Conservation (phyloP, 768 basidiomycete species). For the Kwoniella europaea region DNA sequence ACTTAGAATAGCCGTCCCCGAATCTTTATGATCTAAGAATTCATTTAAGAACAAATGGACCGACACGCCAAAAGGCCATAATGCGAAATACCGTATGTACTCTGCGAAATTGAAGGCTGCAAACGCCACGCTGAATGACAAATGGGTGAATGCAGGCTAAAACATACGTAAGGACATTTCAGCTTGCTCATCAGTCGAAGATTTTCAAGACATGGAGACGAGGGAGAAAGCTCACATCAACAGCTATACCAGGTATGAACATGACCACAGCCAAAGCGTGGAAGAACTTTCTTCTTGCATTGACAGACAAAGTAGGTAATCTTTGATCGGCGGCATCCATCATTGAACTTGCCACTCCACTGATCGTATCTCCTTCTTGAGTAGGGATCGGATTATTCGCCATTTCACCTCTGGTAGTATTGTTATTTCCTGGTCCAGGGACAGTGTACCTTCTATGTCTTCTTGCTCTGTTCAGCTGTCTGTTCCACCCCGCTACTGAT, state of each 20-base stretch:
- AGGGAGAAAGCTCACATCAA: slow-evolving; percentile 70
- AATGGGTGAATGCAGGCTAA: slow-evolving; percentile 93
- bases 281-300: slow-evolving; percentile 94
- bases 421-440: slow-evolving; percentile 28
- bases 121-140: slow-evolving; percentile 93
- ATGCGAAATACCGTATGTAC: slow-evolving; percentile 96
- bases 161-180: too few species aligned
- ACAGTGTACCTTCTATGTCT: slow-evolving; percentile 64
- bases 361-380: slow-evolving; percentile 16
- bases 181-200: too few species aligned
- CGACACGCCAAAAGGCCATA: slow-evolving; percentile 91
- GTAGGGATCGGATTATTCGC: not conserved
- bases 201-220: too few species aligned
- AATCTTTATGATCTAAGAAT: slow-evolving; percentile 92
- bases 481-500: slow-evolving; percentile 92
- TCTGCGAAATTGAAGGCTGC: slow-evolving; percentile 94
- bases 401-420: not conserved
- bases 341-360: slow-evolving; percentile 53
- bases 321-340: slow-evolving; percentile 84
- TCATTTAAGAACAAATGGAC: slow-evolving; percentile 97
- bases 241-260: slow-evolving; percentile 91
- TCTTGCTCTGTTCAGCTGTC: slow-evolving; percentile 80
- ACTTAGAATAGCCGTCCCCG: slow-evolving; percentile 92
- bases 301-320: slow-evolving; percentile 85
- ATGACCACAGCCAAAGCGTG: slow-evolving; percentile 93